Conservation (phyloP, 208 protist genomes). For the Trichomonas vaginalis region DNA sequence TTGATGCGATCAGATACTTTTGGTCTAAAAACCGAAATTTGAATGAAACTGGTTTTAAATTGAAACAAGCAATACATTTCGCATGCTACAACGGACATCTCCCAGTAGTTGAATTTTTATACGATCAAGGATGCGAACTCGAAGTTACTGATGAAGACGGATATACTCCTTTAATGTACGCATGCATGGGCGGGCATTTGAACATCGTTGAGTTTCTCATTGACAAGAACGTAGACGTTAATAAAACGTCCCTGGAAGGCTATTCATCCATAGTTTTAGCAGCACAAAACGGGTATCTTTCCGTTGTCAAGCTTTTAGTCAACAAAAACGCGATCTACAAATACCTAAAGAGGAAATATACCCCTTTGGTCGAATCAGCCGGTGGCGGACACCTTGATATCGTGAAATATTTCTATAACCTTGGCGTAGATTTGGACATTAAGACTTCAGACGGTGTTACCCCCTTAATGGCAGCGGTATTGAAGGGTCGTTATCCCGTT, state of each 20-base stretch:
- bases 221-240: neutral
- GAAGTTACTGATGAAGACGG: no score
- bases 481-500: neutral
- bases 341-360: neutral
- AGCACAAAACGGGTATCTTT: neutral
- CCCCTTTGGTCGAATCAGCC: neutral
- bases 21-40: neutral
- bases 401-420: neutral
- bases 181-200: neutral
- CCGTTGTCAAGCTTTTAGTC: neutral
- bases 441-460: neutral
- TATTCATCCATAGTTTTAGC: neutral
- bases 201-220: neutral
- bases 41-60: no score
- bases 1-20: neutral
- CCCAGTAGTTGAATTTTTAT: neutral
- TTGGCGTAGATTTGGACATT: neutral
- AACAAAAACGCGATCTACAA: neutral
- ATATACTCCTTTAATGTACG: neutral
- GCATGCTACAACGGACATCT: neutral
- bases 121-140: neutral
- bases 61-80: neutral
- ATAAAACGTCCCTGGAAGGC: neutral
- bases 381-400: neutral
- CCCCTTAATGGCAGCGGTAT: neutral